Percentiles rank a stretch among this genome's conserved stretches.
Evolutionary conservation across 352 stramenopile genomes (phyloP).

Genomic region (Globisporangium sylvaticum): DNA sequence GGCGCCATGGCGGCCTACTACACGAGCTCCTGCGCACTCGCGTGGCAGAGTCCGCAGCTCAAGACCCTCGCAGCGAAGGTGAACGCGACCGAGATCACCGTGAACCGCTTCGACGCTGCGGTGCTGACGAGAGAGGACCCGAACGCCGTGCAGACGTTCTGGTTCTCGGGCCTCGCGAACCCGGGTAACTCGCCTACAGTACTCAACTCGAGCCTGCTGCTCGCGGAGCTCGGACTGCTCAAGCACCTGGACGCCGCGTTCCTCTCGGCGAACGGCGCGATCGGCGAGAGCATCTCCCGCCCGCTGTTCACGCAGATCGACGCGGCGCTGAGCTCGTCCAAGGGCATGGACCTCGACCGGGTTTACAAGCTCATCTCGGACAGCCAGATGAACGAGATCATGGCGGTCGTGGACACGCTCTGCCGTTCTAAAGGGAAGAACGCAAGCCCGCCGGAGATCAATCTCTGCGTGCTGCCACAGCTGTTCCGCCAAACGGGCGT

Average conservation of each 20-base stretch:
- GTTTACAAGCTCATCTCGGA: neutral
- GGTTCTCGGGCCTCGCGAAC: neutral
- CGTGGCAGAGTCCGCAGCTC: neutral
- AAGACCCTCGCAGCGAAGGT: neutral
- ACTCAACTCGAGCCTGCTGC: neutral
- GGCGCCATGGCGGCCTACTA: neutral
- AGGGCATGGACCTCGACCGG: constrained; percentile 4
- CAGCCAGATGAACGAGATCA: neutral
- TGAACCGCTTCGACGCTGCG: neutral
- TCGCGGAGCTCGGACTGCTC: neutral
- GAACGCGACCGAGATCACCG: neutral
- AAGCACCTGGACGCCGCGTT: neutral
- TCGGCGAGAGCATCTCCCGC: neutral
- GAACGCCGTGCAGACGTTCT: constrained; percentile 1
- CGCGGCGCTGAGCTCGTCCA: neutral
- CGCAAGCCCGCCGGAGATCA: neutral
- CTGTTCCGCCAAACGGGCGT: neutral
- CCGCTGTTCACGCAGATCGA: neutral
- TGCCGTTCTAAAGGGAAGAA: neutral
- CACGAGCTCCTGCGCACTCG: neutral
- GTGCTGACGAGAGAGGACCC: neutral
- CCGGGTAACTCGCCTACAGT: neutral
- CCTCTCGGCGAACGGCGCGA: neutral
- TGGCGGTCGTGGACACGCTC: neutral
- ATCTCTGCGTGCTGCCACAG: neutral